Base-by-base conservation (phyloP, 768 basidiomycete genomes). In the Pleurotus pulmonarius region DNA sequence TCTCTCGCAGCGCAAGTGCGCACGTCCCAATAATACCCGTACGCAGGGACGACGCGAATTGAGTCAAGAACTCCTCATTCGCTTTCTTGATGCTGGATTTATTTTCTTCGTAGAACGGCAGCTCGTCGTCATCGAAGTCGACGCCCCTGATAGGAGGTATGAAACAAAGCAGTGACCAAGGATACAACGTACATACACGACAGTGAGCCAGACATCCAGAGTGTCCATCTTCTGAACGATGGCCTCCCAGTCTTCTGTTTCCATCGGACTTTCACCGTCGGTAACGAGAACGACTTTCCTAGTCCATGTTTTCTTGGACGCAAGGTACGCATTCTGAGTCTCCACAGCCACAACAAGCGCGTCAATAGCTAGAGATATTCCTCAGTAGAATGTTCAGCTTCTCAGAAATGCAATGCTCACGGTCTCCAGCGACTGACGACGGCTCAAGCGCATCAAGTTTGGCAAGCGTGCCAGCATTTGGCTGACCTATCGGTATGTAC, bases 331-430 rank as follows among this genome's bases (percentile, higher is more conserved):
- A 34, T 81, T 77, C 63, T 98, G 88, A 2, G 90, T 88, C 68
- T 96, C 87, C 49, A 93, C 79, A 2, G 80, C 92, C 7, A 97
- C 92, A 59, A 97, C 87, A 26, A 98, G 70, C 4, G 87, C 94
- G 61, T 95, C 93, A 55, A 97, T 79, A 2, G 92, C 94, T 90
- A 63, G 4, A 49, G 44, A 59, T 26, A 59, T 9, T 24, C 22
- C n/a, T 55, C 18, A 54, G 47, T 55, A 46, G 3, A 44, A 47
- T 6, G 47, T 49, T 29, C 22, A 39, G 22, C 39, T 20, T 8
- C 39, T 39, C 15, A 4, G 34, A 34, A 8, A 5, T 22, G 34
- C 26, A 13, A 39, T 18, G 72, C 87, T 62, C 67, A 91, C 90
- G 79, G 64, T 93, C 91, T 37, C 89, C 90, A 13, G 70, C 60